Base-by-base conservation (phyloP, 2,329 filamentous ascomycete genomes). In the Phoma sp. region DNA sequence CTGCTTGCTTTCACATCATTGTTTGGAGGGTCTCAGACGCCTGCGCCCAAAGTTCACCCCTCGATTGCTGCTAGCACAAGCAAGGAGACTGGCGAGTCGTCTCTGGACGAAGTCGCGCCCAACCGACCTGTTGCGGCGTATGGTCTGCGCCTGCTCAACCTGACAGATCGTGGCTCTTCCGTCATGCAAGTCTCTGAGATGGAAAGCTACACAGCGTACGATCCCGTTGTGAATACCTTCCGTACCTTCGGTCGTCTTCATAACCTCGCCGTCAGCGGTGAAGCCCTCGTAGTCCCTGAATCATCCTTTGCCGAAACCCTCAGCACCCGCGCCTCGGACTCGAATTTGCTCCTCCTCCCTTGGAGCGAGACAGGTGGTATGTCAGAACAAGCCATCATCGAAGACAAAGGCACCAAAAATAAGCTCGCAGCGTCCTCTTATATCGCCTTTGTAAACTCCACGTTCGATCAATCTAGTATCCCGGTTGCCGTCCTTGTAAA, bases 101-200 rank as follows among this genome's bases (percentile, higher is more conserved):
- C 67, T 5, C 4, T 49, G 2, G 52, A 54, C 12, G 65, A 65
- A 1, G 29, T 52, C 5, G 34, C 47, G 25, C 52, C 61, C 20
- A 79, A 76, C 45, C 77, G 80, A 7, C 83, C 85, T 1, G 81
- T 93, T 1, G 84, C 90, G 67, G 88, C 92, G 0, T 91, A 96
- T 65, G 93, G 92, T 26, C 78, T 96, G n/a, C 89, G 93, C 12
- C 83, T 98, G 14, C 77, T 96, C 42, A 91, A 96, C 69, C 84
- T 98, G 11, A 96, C 91, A 0, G 93, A 97, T 65, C 92, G 93
- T 82, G 90, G 91, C 34, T 97, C 93, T 0, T 93, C 92, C 15
- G 93, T 97, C 65, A 98, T 98, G 93, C 89, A 91, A 65, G 91
- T 96, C 10, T 88, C 92, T 0, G 92, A 96, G 68, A 82, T 88